These are phyloP conservation scores for Filosporella fistucella DNA, from an alignment of 495 filamentous ascomycete species.

Conservation along the genomic window DNA sequence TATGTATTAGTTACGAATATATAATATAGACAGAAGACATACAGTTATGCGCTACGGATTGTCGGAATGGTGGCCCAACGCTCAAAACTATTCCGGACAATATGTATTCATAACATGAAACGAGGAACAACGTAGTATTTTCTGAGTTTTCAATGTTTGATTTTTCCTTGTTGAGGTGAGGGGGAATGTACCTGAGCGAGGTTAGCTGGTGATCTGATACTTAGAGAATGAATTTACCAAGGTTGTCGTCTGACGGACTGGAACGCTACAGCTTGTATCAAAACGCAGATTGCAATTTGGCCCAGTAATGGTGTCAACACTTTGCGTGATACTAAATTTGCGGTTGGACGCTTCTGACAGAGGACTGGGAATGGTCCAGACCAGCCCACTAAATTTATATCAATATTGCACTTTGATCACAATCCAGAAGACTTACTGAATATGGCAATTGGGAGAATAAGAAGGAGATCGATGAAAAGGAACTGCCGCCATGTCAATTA, in stretches of 20 bases:
- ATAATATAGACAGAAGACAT: constrained; percentile 25
- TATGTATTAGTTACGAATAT: constrained; percentile 3
- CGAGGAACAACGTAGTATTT: constrained; percentile 83
- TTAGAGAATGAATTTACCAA: constrained; percentile 51
- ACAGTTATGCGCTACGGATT: constrained; percentile 77
- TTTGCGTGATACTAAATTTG: constrained; percentile 89
- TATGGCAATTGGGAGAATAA: constrained; percentile 94
- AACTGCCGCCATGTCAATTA: constrained; percentile 48
- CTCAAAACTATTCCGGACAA: constrained; percentile 82
- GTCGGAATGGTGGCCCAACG: constrained; percentile 83
- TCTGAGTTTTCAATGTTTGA: constrained; percentile 86
- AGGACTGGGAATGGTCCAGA: constrained; percentile 76
- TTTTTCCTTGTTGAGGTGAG: constrained; percentile 65
- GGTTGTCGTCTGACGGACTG: constrained; percentile 65
- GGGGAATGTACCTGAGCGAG: constrained; percentile 67
- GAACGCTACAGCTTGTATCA: constrained; percentile 73
- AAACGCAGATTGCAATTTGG: constrained; percentile 77
- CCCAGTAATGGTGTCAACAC: constrained; percentile 86
- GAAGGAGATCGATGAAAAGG: constrained; percentile 85
- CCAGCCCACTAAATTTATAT: constrained; percentile 77
- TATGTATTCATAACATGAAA: constrained; percentile 93
- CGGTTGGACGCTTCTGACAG: constrained; percentile 80
- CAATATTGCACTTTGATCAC: constrained; percentile 11
- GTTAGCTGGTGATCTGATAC: background rate
- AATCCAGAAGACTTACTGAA: constrained; percentile 64